Conservation (phyloP, 1,139 yeast genomes). For the Kodamaea alishanica region DNA sequence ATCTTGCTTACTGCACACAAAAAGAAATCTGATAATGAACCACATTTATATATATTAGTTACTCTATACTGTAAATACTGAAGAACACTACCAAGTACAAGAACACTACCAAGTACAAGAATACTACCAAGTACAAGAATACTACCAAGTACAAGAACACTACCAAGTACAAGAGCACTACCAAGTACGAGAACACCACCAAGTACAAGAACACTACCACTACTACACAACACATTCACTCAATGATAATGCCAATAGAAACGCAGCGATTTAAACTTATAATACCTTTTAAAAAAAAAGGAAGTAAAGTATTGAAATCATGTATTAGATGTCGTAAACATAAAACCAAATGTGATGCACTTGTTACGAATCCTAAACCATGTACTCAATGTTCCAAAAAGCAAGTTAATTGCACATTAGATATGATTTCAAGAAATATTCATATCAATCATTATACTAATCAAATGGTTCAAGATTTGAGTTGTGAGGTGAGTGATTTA, state of each 20-base stretch:
- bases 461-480: constrained; percentile 31
- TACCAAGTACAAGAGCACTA: too few species aligned
- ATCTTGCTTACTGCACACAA: background rate
- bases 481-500: constrained; percentile 28
- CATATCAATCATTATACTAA: constrained; percentile 8
- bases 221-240: too few species aligned
- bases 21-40: background rate
- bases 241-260: constrained; percentile 20
- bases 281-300: constrained; percentile 16
- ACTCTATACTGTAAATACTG: too few species aligned
- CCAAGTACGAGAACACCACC: too few species aligned
- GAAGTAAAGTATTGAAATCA: constrained; percentile 41
- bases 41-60: too few species aligned
- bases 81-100: too few species aligned
- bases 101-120: too few species aligned
- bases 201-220: too few species aligned
- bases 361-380: constrained; percentile 47
- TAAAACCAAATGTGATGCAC: constrained; percentile 63
- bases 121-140: too few species aligned
- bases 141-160: too few species aligned
- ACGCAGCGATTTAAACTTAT: constrained; percentile 21
- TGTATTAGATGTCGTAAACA: constrained; percentile 63
- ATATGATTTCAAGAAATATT: constrained; percentile 27
- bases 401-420: constrained; percentile 51
- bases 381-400: constrained; percentile 57